Evolutionary conservation across 345 rosid species (phyloP).

Genomic region (Angophora floribunda): DNA sequence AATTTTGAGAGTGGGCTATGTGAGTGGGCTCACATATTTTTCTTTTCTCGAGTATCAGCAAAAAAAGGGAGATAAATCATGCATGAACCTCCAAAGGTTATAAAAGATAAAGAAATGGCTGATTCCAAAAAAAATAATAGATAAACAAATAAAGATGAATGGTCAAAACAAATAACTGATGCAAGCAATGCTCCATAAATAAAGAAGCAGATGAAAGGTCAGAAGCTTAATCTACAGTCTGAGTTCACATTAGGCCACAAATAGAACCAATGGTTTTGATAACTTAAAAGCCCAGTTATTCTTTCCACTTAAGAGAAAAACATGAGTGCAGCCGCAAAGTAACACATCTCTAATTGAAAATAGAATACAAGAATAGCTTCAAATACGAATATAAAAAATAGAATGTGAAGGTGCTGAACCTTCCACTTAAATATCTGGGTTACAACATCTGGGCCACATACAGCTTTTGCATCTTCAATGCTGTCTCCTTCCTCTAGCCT

Average conservation of each 20-base stretch:
- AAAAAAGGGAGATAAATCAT: neutral
- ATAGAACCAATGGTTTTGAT: neutral
- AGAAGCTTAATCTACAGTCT: neutral
- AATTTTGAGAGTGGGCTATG: neutral
- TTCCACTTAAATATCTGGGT: slow-evolving; percentile 75
- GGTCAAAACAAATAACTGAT: neutral
- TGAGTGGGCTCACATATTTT: neutral
- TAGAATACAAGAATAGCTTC: neutral
- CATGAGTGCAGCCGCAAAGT: neutral
- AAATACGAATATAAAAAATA: neutral
- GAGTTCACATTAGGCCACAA: neutral
- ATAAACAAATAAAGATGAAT: neutral
- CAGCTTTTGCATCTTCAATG: slow-evolving; percentile 80
- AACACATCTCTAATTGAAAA: neutral
- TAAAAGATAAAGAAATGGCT: neutral
- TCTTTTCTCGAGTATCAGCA: neutral
- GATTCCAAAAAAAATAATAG: neutral
- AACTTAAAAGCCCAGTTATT: neutral
- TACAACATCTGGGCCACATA: slow-evolving; percentile 72
- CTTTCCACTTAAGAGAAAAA: neutral
- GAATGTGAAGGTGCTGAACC: slow-evolving; percentile 27
- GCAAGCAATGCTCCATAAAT: neutral
- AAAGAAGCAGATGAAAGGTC: neutral
- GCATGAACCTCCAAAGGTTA: neutral
- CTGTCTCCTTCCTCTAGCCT: slow-evolving; percentile 54